phyloP scores from a whole-genome alignment of 176 grass and related monocot species.

The sorghum (Sorghum bicolor) region DNA sequence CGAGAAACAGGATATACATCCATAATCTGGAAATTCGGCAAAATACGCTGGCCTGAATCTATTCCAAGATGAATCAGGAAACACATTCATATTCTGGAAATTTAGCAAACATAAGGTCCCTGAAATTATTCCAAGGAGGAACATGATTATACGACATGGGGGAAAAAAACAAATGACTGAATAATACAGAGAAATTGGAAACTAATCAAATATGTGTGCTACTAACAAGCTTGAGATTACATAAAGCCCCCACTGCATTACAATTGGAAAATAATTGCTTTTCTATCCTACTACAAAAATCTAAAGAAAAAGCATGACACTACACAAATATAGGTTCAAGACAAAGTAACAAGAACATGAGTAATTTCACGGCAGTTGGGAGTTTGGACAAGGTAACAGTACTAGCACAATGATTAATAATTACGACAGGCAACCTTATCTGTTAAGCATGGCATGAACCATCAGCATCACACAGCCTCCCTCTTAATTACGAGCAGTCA shows the following conservation, averaged over 20 bases:
- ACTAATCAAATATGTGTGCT: neutral
- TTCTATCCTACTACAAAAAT: neutral
- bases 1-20: neutral
- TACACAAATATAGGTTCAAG: neutral
- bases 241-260: neutral
- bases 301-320: neutral
- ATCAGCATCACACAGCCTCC: constrained; percentile 30
- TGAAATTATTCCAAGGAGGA: neutral
- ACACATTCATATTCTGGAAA: neutral
- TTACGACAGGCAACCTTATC: neutral
- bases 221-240: neutral
- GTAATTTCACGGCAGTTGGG: neutral
- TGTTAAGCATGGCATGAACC: constrained; percentile 20
- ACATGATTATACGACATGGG: neutral
- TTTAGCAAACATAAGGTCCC: neutral
- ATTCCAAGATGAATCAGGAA: neutral
- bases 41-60: neutral
- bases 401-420: neutral
- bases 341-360: neutral
- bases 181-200: neutral
- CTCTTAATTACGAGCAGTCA: neutral
- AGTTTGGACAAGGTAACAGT: neutral
- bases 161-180: neutral
- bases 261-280: neutral
- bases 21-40: neutral